Evolutionary conservation across 345 rosid genomes (phyloP), one percentile per base, ranked within the genome.

Genomic region (Eucalyptus rudis): DNA sequence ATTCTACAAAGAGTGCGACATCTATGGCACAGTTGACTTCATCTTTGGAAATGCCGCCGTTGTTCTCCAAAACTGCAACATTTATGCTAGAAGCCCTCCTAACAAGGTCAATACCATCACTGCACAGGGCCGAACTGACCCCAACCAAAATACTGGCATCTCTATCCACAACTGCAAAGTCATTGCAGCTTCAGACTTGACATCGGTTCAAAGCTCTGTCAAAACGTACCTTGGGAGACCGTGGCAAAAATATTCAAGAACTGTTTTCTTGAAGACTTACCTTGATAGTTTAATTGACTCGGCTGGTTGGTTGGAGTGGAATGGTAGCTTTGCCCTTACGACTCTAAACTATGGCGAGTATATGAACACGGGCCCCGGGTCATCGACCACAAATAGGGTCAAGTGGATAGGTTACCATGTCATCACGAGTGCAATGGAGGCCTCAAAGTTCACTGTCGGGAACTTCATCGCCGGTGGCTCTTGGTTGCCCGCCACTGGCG

Each of bases 1-100:
- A 87, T 95, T 94, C 91, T 95, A 95, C 89, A 87, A 90, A 71
- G 95, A 95, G 50, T 94, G 96, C 36, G 88, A 91, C 90, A 91
- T 95, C 24, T 94, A 93, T 22, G 95, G 97, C 12, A 94, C 95
- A 0, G 92, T 94, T 6, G 97, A 95, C 88, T 94, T 94, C 90
- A 95, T 95, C 31, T 95, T 95, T 16, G 95, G 95, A 5, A 94
- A 95, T n/a, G 96, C 93, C 3, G 97, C 96, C 1, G 93, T 89
- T 4, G 97, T 94, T 13, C 51, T 95, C 3, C 95, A 95, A n/a
- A 91, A 90, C 80, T 94, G 97, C 87, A 94, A 92, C 89, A 94
- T 94, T 29, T 94, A 87, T 43, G 90, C 94, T 3, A 88, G 94
- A 31, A 89, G 88, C 15, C 95, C 96, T 3, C 93, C 91, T 5